These are phyloP conservation scores for Lactarius quietus DNA, from an alignment of 768 basidiomycete genomes.

Conservation along the genomic window DNA sequence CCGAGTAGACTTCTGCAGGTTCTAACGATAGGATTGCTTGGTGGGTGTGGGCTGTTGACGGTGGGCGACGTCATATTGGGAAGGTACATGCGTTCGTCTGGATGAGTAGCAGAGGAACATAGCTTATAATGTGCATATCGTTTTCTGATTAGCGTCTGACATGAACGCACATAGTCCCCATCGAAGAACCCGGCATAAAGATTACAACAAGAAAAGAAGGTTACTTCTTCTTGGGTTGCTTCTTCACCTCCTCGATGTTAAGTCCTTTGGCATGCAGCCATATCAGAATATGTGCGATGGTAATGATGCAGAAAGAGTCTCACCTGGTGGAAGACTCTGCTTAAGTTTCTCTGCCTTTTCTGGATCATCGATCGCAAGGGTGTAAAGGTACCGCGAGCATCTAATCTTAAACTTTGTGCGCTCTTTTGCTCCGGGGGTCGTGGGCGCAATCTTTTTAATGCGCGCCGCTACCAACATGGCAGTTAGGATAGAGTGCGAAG, in stretches of 20 bases:
- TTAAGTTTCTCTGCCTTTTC: slow-evolving; percentile 98
- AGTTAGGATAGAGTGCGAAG: slow-evolving; percentile 11
- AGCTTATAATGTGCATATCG: slow-evolving; percentile 14
- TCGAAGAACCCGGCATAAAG: not conserved
- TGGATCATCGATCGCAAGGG: slow-evolving; percentile 90
- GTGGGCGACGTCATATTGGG: slow-evolving; percentile 5
- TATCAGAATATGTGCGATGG: not conserved
- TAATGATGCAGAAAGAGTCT: slow-evolving; percentile 32
- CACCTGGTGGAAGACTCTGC: slow-evolving; percentile 93
- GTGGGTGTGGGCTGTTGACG: slow-evolving; percentile 16
- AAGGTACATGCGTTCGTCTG: slow-evolving; percentile 8
- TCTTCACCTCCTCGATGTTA: slow-evolving; percentile 65
- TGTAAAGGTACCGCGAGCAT: slow-evolving; percentile 96
- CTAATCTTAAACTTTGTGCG: slow-evolving; percentile 99
- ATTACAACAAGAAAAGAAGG: slow-evolving; percentile 2
- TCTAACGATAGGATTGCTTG: slow-evolving; percentile 8
- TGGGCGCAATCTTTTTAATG: slow-evolving; percentile 90
- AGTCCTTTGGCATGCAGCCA: slow-evolving; percentile 48
- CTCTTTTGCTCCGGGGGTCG: slow-evolving; percentile 63
- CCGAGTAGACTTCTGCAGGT: slow-evolving; percentile 17
- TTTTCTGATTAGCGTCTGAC: slow-evolving; percentile 11
- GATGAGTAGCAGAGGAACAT: slow-evolving; percentile 6
- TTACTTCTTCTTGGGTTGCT: slow-evolving; percentile 68
- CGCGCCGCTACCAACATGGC: slow-evolving; percentile 66
- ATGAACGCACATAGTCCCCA: slow-evolving; percentile 13